Evolutionary conservation across 2,329 filamentous ascomycete genomes (phyloP).

Genomic region (Coniochaeta sp.): DNA sequence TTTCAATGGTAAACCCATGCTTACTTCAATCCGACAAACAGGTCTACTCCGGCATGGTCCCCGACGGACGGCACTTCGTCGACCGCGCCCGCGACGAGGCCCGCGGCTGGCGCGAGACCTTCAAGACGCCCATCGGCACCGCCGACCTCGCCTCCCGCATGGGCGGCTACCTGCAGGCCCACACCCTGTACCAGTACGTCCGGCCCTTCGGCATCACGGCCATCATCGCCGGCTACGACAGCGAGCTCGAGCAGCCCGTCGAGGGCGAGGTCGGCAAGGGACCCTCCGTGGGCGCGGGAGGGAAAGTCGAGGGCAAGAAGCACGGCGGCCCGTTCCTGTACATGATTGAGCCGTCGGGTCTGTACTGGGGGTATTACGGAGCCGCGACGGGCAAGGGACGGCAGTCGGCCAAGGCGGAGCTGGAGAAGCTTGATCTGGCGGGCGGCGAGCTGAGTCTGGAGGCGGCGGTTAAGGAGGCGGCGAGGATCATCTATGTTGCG

Average conservation of each 20-base stretch:
- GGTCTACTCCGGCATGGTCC: constrained; percentile 91
- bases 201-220: constrained; percentile 95
- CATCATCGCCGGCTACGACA: constrained; percentile 90
- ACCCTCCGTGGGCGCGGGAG: constrained; percentile 71
- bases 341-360: constrained; percentile 97
- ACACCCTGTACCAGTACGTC: constrained; percentile 95
- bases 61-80: constrained; percentile 92
- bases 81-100: constrained; percentile 93
- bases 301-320: constrained; percentile 66
- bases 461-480: constrained; percentile 92
- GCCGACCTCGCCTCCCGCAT: constrained; percentile 85
- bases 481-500: constrained; percentile 92
- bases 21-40: constrained; percentile 26
- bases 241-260: constrained; percentile 74
- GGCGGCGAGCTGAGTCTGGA: constrained; percentile 68
- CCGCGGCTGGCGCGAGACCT: constrained; percentile 80
- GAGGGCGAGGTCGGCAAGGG: constrained; percentile 86
- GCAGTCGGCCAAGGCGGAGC: constrained; percentile 93
- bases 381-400: constrained; percentile 95
- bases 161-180: constrained; percentile 93
- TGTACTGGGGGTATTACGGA: constrained; percentile 99
- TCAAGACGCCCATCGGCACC: constrained; percentile 90
- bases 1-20: not conserved
- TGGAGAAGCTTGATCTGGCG: constrained; percentile 91
- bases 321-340: constrained; percentile 90